Base-by-base conservation (phyloP, 495 filamentous ascomycete species). In the Talaromyces thailandensis region DNA sequence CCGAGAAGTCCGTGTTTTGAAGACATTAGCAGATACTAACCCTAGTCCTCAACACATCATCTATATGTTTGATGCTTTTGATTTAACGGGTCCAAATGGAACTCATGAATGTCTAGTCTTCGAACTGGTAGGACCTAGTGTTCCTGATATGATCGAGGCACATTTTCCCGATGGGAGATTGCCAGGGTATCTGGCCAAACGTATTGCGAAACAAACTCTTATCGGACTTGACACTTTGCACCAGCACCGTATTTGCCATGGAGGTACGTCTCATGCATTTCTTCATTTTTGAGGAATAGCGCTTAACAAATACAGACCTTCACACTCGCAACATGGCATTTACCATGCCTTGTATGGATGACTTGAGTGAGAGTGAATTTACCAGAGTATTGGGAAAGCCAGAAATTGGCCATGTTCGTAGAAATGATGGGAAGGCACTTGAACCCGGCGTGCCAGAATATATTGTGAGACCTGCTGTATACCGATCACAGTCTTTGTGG, bases 281-380 rank as follows among this genome's bases (percentile, higher is more conserved):
- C 56, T 52, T n/a, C 52, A 57, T 56, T 68, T 43, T 31, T 61
- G 24, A 45, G 4, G 31, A 37, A 63, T 23, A 60, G 26, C 64
- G 32, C 66, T 70, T 40, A 69, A 56, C 23, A 56, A 31, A 52
- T 32, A 64, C 64, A 72, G 79, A 80, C 65, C 66, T 81, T n/a
- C 76, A 79, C 63, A 76, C 79, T 31, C 75, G 77, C 52, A 84
- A 84, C 64, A 64, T 82, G 23, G 71, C 73, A 32, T 79, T 81
- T 58, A 66, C 67, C 12, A 64, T 70, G 21, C 64, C 68, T 53
- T 55, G 28, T 43, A 59, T 75, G 35, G 37, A 66, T 8, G 58
- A 68, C 23, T 2, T 70, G 50, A 35, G 67, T 1, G 70, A 75
- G 64, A 59, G 70, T 8, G 59, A 64, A 28, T 67, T 78, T 50